These are phyloP conservation scores for Chlorella sp. DNA, from an alignment of 139 green algal genomes.

Conservation along the genomic window DNA sequence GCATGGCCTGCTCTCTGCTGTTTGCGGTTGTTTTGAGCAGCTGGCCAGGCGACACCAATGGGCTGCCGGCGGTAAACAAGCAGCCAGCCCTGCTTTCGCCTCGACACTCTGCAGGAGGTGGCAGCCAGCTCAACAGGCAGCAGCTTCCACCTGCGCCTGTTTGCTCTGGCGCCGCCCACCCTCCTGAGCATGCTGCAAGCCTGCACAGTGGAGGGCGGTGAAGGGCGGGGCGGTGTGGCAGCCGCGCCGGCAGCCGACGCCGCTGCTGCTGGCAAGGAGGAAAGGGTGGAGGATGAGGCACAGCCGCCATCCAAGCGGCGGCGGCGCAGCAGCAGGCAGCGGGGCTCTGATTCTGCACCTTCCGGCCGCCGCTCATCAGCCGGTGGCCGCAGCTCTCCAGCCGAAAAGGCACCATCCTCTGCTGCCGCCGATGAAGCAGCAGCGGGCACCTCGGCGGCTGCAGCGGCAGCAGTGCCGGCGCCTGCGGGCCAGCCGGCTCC, in stretches of 20 bases:
- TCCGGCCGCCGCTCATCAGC: background rate
- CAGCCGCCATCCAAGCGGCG: background rate
- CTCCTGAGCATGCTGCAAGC: slow-evolving; percentile 11
- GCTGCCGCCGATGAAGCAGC: background rate
- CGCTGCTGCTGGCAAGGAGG: background rate
- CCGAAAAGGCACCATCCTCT: background rate
- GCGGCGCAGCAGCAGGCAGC: background rate
- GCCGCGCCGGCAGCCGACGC: background rate
- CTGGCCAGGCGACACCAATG: background rate
- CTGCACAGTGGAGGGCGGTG: background rate
- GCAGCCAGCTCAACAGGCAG: background rate
- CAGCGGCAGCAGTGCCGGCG: background rate
- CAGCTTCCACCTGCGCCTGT: background rate
- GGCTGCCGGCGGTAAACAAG: too few species aligned
- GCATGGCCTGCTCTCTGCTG: background rate
- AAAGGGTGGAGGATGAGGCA: background rate
- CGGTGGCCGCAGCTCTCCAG: background rate
- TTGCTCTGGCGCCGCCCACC: background rate
- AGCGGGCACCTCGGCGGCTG: background rate
- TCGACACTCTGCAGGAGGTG: background rate
- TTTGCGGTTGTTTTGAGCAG: background rate
- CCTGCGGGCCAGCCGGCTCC: background rate
- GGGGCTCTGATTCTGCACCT: background rate
- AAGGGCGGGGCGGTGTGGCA: background rate
- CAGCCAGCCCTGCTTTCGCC: too few species aligned